Base-by-base conservation (phyloP, 2,329 filamentous ascomycete genomes). In the Endothia cerciana region DNA sequence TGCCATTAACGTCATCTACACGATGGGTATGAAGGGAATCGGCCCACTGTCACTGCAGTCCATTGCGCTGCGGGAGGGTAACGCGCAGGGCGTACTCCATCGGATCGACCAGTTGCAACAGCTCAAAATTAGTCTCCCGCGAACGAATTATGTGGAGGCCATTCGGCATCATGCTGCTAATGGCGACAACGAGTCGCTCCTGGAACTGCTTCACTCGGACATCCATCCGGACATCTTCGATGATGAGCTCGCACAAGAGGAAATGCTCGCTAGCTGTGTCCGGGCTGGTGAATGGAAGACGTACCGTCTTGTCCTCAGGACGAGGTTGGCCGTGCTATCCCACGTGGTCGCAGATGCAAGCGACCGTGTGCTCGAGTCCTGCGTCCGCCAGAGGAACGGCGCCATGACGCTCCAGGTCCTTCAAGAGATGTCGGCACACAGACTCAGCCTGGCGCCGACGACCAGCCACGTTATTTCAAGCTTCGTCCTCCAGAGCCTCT, bases 21-120 rank as follows among this genome's bases (percentile, higher is more conserved):
- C 91, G 71, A 85, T 97, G 61, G 91, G 91, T 2, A 80, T 96
- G 5, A 82, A 87, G 58, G 80, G 82, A 43, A 89, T 97, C 68
- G 93, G 93, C 0, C 90, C 93, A 0, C 79, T 90, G 22, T 91
- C 92, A 4, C 75, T 97, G 25, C 90, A 93, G 69, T 89, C 94
- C 56, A 87, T 97, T 75, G 92, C 89, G 3, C 76, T 90, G 13
- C 85, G 91, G 72, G 86, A 91, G 62, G 75, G 80, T 1, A 83
- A 83, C 11, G 75, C 87, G 0, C 78, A 83, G 40, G 84, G 82
- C 7, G 79, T 95, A n/a, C 73, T 81, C 30, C 74, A 79, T 0
- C 86, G 87, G 40, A 83, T 97, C 33, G 75, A 82, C 33, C 83
- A 87, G 63, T 80, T 97, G 3, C 80, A 85, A 67, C 78, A 82